Evolutionary conservation across 306 rosid genomes (phyloP).

Genomic region (Mimosa bimucronata): DNA sequence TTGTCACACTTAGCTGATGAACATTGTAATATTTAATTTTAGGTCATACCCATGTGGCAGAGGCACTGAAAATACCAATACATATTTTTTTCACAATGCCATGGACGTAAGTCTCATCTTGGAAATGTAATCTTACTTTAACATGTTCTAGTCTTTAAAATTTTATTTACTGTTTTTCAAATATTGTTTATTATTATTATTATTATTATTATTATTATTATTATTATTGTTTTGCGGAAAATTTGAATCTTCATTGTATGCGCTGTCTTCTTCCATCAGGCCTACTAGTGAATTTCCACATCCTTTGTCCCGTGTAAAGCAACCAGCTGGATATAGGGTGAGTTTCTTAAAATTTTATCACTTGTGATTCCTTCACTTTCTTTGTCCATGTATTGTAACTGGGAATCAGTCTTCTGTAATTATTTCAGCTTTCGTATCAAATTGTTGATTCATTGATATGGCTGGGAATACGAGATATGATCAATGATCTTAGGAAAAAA

Average conservation of each 20-base stretch:
- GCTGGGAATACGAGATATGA: constrained; percentile 99
- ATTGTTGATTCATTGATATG: constrained; percentile 95
- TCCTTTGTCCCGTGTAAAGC: constrained; percentile 97
- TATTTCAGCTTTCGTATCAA: constrained; percentile 91
- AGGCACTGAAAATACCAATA: constrained; percentile 6
- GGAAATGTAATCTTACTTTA: background rate
- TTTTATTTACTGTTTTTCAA: background rate
- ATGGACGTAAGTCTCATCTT: constrained; percentile 1
- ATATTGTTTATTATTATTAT: background rate
- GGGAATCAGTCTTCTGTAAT: constrained; percentile 22
- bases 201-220: too few relatives aligned
- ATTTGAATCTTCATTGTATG: background rate
- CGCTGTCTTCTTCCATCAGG: background rate
- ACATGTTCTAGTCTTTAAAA: background rate
- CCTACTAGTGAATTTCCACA: constrained; percentile 69
- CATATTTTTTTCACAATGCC: background rate
- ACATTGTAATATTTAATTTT: background rate
- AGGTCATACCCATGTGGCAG: constrained; percentile 4
- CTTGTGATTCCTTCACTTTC: constrained; percentile 22
- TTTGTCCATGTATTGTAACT: constrained; percentile 28
- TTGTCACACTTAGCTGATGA: background rate
- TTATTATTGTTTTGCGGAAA: background rate
- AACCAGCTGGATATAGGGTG: constrained; percentile 85
- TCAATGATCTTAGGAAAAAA: constrained; percentile 85
- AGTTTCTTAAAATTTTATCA: constrained; percentile 42